These are phyloP conservation scores for Lanmaoa pseudosensibilis DNA, from an alignment of 768 basidiomycete genomes.

Conservation along the genomic window DNA sequence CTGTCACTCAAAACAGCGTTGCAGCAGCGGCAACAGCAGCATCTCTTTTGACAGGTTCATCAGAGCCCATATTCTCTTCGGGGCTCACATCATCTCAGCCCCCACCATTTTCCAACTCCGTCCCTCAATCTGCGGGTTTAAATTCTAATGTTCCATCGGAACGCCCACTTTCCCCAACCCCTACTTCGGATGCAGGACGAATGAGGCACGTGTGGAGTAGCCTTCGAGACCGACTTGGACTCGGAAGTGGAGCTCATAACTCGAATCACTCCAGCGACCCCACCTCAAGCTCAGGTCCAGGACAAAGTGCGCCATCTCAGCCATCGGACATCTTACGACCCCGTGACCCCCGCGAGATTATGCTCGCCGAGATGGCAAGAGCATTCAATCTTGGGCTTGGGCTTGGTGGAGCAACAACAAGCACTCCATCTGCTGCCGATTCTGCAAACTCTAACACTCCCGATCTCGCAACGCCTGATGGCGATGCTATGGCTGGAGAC, in stretches of 20 bases:
- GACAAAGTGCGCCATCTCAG: constrained; percentile 10
- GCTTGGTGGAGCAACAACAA: constrained; percentile 31
- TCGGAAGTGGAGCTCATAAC: constrained; percentile 34
- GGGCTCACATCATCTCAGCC: constrained; percentile 44
- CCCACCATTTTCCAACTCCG: constrained; percentile 13
- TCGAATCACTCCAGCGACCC: constrained; percentile 14
- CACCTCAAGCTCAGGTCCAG: constrained; percentile 3
- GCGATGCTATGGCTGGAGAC: constrained; percentile 4
- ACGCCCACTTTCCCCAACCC: constrained; percentile 43
- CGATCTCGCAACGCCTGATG: constrained; percentile 9
- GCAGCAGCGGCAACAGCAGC: constrained; percentile 92
- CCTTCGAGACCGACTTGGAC: constrained; percentile 65
- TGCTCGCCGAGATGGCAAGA: constrained; percentile 80
- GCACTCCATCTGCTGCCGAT: background rate
- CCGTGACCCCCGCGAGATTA: constrained; percentile 60
- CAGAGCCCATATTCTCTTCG: constrained; percentile 62
- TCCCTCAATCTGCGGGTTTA: constrained; percentile 10
- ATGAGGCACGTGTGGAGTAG: constrained; percentile 68
- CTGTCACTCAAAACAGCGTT: constrained; percentile 48
- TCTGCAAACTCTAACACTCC: constrained; percentile 7
- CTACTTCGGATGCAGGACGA: constrained; percentile 39
- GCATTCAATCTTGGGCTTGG: constrained; percentile 76
- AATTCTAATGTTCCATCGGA: constrained; percentile 24
- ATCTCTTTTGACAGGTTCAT: constrained; percentile 73
- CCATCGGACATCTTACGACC: constrained; percentile 12